Evolutionary conservation across 2,329 filamentous ascomycete species (phyloP).

Genomic region (Orbilia blumenaviensis): DNA sequence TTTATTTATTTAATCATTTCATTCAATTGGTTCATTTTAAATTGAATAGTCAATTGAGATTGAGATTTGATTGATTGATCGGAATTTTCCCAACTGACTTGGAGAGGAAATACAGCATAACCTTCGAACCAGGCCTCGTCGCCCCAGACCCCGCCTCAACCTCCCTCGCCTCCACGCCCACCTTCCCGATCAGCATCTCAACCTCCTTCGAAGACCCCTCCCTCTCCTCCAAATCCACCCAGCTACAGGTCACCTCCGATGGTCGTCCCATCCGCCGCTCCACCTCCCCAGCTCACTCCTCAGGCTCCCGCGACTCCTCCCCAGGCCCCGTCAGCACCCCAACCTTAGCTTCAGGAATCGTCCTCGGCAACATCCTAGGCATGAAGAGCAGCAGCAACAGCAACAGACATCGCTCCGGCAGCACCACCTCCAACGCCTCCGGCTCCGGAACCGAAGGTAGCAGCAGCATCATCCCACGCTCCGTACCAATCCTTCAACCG

Average conservation of each 20-base stretch:
- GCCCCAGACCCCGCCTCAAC: conserved; percentile 34
- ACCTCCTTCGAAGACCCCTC: conserved; percentile 52
- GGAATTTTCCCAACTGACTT: no score
- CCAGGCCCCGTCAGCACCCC: conserved; percentile 38
- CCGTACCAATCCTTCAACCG: conserved; percentile 18
- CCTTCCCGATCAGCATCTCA: conserved; percentile 52
- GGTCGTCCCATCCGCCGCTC: conserved; percentile 45
- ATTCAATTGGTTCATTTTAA: neutral
- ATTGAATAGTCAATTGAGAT: neutral
- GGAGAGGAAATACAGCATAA: no score
- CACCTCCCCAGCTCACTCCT: conserved; percentile 38
- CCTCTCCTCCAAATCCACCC: conserved; percentile 23
- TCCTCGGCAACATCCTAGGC: conserved; percentile 45
- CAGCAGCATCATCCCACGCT: conserved; percentile 16
- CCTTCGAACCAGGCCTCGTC: conserved; percentile 42
- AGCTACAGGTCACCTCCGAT: conserved; percentile 45
- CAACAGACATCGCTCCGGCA: conserved; percentile 49
- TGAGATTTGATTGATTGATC: neutral
- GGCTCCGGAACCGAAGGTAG: conserved; percentile 38
- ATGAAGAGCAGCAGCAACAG: no score
- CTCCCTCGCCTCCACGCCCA: conserved; percentile 31
- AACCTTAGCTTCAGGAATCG: conserved; percentile 44
- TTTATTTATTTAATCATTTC: neutral
- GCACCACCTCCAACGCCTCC: conserved; percentile 34
- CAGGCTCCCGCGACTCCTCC: conserved; percentile 46